phyloP scores from a whole-genome alignment of 495 filamentous ascomycete species.

The Xylaria cubensis region DNA sequence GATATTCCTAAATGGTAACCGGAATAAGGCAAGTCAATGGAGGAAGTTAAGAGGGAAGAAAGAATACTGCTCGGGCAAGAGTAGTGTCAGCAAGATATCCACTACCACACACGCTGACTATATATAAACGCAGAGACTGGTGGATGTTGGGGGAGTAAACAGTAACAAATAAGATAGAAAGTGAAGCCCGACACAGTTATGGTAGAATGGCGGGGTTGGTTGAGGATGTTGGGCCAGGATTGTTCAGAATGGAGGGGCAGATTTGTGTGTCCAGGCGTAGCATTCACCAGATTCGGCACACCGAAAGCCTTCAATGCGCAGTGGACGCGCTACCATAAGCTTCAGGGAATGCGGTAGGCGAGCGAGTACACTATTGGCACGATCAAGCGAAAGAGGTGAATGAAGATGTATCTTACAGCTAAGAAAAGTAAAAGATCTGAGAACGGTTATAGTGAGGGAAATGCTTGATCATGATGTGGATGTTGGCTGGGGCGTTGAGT shows the following conservation, averaged over 20 bases:
- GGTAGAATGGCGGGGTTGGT: conserved; percentile 47
- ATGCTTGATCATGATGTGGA: conserved; percentile 41
- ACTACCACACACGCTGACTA: background rate
- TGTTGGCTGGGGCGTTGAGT: background rate
- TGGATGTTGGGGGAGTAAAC: background rate
- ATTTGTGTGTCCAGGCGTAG: background rate
- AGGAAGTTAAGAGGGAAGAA: background rate
- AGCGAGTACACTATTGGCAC: background rate
- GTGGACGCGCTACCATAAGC: background rate
- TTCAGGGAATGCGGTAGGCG: background rate
- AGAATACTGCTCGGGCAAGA: background rate
- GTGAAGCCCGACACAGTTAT: background rate
- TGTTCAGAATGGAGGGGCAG: conserved; percentile 20
- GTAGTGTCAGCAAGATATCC: background rate
- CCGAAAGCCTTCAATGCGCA: background rate
- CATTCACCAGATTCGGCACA: conserved; percentile 1
- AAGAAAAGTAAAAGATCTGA: conserved; percentile 32
- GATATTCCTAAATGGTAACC: background rate
- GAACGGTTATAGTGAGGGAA: conserved; percentile 23
- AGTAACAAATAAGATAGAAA: background rate
- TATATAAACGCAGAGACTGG: background rate
- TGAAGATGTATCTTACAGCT: conserved; percentile 33
- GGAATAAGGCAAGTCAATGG: conserved; percentile 6
- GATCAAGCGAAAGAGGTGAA: conserved; percentile 5
- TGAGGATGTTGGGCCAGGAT: conserved; percentile 24